Evolutionary conservation across 495 filamentous ascomycete genomes (phyloP).

Genomic region (Penicillium paradoxum): DNA sequence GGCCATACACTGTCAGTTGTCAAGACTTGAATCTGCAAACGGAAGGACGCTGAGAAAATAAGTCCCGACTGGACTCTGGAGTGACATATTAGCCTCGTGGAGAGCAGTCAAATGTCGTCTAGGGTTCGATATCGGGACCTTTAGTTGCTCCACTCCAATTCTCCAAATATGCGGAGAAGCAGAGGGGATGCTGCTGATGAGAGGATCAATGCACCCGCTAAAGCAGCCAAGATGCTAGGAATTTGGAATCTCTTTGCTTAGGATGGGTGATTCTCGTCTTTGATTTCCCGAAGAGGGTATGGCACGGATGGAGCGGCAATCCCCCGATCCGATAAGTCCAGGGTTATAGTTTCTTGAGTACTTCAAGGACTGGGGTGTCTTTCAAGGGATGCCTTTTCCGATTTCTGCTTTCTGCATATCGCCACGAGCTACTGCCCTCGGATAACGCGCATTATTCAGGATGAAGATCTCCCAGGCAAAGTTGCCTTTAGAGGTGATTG

Average conservation of each 20-base stretch:
- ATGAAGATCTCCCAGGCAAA: conserved; percentile 25
- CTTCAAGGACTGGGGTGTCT: background rate
- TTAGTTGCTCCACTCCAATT: background rate
- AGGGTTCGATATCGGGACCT: background rate
- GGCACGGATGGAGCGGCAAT: conserved; percentile 18
- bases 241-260: background rate
- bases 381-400: background rate
- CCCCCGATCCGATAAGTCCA: conserved; percentile 6
- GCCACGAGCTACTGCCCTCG: background rate
- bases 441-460: background rate
- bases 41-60: too few species aligned
- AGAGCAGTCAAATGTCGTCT: too few species aligned
- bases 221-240: background rate
- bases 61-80: too few species aligned
- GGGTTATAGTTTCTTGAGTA: conserved; percentile 12
- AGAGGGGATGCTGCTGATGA: background rate
- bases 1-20: too few species aligned
- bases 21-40: too few species aligned
- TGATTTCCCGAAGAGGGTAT: background rate
- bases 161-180: background rate
- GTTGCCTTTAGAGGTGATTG: conserved; percentile 27
- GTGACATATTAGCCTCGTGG: too few species aligned
- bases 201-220: background rate
- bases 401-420: background rate
- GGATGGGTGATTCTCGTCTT: background rate